phyloP scores from a whole-genome alignment of 371 early-diverging fungal species.

The Lichtheimia corymbifera region DNA sequence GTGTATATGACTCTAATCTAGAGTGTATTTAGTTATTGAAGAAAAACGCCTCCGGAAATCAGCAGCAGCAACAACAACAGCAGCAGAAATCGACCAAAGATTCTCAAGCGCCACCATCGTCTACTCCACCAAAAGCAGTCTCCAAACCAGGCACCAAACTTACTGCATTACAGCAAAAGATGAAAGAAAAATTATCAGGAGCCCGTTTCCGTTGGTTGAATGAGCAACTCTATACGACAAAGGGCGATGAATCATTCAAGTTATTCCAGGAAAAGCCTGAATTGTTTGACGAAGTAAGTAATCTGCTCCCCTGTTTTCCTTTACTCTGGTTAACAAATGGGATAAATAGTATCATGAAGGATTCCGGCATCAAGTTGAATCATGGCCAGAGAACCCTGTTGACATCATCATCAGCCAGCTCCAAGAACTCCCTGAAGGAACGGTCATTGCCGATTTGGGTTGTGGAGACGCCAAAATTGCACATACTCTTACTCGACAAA shows the following conservation, averaged over 20 bases:
- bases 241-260: conserved; percentile 71
- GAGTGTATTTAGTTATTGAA: conserved; percentile 1
- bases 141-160: neutral
- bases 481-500: conserved; percentile 61
- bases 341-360: conserved; percentile 89
- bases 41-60: neutral
- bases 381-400: conserved; percentile 98
- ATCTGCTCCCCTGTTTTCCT: neutral
- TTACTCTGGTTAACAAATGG: neutral
- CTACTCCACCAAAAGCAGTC: neutral
- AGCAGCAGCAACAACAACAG: neutral
- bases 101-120: neutral
- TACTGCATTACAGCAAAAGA: conserved; percentile 68
- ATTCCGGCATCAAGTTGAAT: conserved; percentile 91
- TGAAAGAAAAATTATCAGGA: conserved; percentile 84
- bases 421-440: conserved; percentile 42
- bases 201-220: conserved; percentile 95
- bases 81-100: neutral
- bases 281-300: conserved; percentile 81
- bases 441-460: conserved; percentile 94
- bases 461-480: conserved; percentile 98
- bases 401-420: conserved; percentile 83
- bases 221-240: conserved; percentile 91
- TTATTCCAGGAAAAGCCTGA: conserved; percentile 85
- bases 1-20: conserved; percentile 1